Conservation (phyloP, 2,329 filamentous ascomycete genomes). For the Cordyceps cateniannulata region DNA sequence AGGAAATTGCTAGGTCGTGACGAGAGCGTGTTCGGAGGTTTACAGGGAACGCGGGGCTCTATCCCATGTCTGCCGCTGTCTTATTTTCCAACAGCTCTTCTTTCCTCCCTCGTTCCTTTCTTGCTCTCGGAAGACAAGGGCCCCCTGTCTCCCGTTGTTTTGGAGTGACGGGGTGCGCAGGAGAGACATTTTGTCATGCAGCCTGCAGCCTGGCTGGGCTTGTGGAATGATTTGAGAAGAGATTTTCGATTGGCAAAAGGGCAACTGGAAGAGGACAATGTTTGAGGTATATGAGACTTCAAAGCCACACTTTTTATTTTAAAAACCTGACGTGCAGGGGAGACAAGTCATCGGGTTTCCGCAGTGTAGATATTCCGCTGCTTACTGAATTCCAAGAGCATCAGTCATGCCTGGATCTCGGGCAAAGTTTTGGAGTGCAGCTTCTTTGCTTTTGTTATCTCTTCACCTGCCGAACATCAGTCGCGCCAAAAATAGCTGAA, state of each 20-base stretch:
- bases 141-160: slow-evolving; percentile 3
- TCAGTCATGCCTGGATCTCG: neutral
- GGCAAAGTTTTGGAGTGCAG: neutral
- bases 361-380: neutral
- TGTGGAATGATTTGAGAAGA: too few relatives aligned
- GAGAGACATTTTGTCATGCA: neutral
- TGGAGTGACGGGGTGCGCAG: neutral
- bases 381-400: too few relatives aligned
- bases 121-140: neutral
- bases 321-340: neutral
- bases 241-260: too few relatives aligned
- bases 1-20: neutral
- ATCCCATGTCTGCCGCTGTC: neutral
- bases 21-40: neutral
- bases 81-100: neutral
- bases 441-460: neutral
- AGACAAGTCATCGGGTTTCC: neutral
- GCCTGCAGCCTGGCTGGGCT: too few relatives aligned
- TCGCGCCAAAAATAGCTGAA: slow-evolving; percentile 10
- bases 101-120: neutral
- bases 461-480: neutral
- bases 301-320: neutral
- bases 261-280: neutral
- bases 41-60: neutral
- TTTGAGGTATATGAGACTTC: neutral